A percentile compares a stretch with the other conserved stretches of the same genome.
phyloP scores from a whole-genome alignment of 352 stramenopile genomes.

The Globisporangium rhizosaccharum region DNA sequence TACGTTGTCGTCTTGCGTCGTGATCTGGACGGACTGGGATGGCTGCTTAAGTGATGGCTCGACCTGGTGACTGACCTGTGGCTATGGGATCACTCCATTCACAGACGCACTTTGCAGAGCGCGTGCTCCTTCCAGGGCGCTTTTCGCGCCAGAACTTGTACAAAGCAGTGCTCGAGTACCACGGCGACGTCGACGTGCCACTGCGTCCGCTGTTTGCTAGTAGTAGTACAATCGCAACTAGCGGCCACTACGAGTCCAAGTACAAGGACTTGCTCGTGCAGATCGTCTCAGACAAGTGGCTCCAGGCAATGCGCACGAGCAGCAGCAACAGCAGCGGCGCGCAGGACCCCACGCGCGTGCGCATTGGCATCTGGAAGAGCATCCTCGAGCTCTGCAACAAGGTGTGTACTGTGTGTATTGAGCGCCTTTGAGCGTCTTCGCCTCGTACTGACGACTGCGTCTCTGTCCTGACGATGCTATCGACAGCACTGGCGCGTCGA shows the following conservation, averaged over 20 bases:
- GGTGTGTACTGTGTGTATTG: constrained; percentile 6
- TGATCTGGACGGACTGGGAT: neutral
- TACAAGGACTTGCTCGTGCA: constrained; percentile 62
- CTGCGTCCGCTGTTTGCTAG: constrained; percentile 29
- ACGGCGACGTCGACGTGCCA: constrained; percentile 22
- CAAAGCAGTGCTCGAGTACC: constrained; percentile 50
- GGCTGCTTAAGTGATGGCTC: neutral
- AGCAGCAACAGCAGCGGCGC: constrained; percentile 16
- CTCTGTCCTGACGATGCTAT: neutral
- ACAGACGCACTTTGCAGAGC: constrained; percentile 52
- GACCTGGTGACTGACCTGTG: neutral
- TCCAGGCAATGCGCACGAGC: constrained; percentile 8
- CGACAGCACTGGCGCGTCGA: constrained; percentile 54
- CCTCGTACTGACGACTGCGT: neutral
- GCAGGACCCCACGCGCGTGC: constrained; percentile 23
- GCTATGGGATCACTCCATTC: neutral
- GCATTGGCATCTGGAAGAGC: constrained; percentile 56
- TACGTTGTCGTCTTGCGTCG: constrained; percentile 10
- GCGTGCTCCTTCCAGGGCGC: constrained; percentile 51
- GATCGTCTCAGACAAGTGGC: constrained; percentile 40
- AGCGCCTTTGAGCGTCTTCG: neutral
- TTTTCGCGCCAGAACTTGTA: constrained; percentile 65
- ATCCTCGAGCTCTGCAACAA: constrained; percentile 67
- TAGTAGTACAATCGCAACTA: neutral
- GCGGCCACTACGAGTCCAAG: constrained; percentile 37